Conservation (phyloP, 371 early-diverging fungal genomes). For the Mycotypha africana region DNA sequence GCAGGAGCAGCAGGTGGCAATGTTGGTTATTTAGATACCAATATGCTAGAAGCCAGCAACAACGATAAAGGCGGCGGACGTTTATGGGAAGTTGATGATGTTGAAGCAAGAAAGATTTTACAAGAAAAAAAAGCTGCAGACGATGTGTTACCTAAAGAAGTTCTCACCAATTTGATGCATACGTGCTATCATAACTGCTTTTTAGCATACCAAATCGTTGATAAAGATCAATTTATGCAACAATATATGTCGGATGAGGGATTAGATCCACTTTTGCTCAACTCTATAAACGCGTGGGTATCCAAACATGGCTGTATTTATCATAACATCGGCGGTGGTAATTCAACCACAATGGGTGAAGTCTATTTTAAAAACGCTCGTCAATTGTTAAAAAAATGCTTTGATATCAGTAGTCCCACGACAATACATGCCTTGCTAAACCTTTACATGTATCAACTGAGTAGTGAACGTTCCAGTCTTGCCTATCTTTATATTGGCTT, state of each 20-base stretch:
- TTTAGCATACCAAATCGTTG: conserved; percentile 51
- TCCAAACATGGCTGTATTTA: conserved; percentile 54
- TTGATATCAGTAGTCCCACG: conserved; percentile 46
- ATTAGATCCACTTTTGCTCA: conserved; percentile 44
- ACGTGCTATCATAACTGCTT: conserved; percentile 53
- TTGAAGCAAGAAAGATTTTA: conserved; percentile 38
- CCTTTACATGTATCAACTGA: conserved; percentile 57
- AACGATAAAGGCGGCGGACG: conserved; percentile 24
- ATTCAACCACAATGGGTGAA: conserved; percentile 41
- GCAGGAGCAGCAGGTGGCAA: not conserved
- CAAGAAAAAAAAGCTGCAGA: conserved; percentile 23
- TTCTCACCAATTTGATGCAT: conserved; percentile 40
- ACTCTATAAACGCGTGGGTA: conserved; percentile 57
- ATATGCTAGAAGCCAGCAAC: not conserved
- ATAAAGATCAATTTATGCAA: conserved; percentile 45
- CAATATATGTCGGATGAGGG: conserved; percentile 30
- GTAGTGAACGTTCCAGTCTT: conserved; percentile 46
- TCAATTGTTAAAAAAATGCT: conserved; percentile 45
- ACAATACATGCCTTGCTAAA: conserved; percentile 55
- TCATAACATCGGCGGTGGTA: conserved; percentile 25
- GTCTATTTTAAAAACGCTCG: conserved; percentile 52
- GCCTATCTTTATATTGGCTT: conserved; percentile 55
- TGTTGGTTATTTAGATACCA: conserved; percentile 1
- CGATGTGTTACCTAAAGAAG: conserved; percentile 27
- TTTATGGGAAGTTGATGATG: conserved; percentile 48